Base-by-base conservation (phyloP, 306 rosid genomes). In the Cicer chorassanicum region DNA sequence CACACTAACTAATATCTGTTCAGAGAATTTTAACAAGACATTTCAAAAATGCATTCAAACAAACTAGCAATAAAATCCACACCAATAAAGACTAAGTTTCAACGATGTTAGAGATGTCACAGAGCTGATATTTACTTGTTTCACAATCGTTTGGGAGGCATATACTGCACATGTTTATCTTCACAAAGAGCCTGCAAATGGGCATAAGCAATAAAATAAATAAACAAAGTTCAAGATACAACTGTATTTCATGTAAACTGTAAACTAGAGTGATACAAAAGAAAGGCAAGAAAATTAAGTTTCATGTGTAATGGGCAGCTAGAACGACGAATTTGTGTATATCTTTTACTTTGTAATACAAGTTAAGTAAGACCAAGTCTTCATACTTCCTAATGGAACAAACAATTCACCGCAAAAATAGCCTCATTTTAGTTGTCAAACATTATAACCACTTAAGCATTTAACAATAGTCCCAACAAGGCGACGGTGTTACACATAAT, bases 121-220 rank as follows among this genome's bases (percentile, higher is more conserved):
- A 7, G 46, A 67, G 65, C 68, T 53, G 51, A 76, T 45, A 69
- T 62, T 64, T 12, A 62, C 21, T 38, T 24, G 19, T 7, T 62
- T 89, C 82, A 87, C 74, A 13, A 60, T 39, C 88, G 92, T 82
- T 84, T 91, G 49, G 97, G 97, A 40, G 96, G 94, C 5, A 80
- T 77, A 72, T 93, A 93, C 19, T 83, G 97, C 89, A 91, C 90
- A 12, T 83, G 89, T 81, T 84, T 89, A 10, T 91, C 96, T 56
- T 80, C 89, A 39, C 97, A 93, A 76, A 91, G 42, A 71, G 78
- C 81, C 98, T 91, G 90, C 86, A 86, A 76, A 76, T 66, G 24
- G 14, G 55, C 3, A 19, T n/a, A 46, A 45, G 34, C 50, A 57
- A 60, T 57, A 7, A 45, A 73, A 50, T 41, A 66, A 34, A 24